Evolutionary conservation across 2,329 filamentous ascomycete species (phyloP), one percentile per base, ranked within the genome.

Genomic region (Ascochyta rabiei): DNA sequence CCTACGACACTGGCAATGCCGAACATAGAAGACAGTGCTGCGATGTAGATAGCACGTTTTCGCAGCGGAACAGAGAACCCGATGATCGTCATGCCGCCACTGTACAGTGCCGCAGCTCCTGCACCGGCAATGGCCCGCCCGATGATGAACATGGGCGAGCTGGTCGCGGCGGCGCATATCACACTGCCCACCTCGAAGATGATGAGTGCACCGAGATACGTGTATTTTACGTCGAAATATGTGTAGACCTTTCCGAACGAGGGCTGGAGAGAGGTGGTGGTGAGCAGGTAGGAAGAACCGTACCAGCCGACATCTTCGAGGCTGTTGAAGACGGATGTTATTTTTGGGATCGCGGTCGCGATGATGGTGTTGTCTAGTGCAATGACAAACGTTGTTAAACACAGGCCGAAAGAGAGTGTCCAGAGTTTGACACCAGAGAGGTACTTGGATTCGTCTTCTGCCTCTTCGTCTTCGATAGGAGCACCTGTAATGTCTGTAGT

Each of bases 181-280:
- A 82, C 60, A 0, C 81, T 84, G 2, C 84, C 84, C 0, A 85
- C 19, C 48, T 79, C 76, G 57, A 80, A 80, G 18, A 79, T 62
- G 1, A 74, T n/a, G 24, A 86, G 74, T 38, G 78, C 70, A 50
- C 76, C 70, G 5, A 86, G 72, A 64, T 82, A 86, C 1, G 76
- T 77, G 45, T 74, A 81, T 61, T 81, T 81, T 54, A 84, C 76
- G 12, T 79, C 73, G 60, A 85, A 85, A 68, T 82, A 83, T 45
- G 83, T 86, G 7, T 85, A 89, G 2, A 87, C 84, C 72, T 82
- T 82, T 23, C 79, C 82, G 37, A 76, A 81, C 1, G 77, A 77
- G 4, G 79, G 79, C 52, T 81, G 79, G 0, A 76, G 57, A 1
- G 75, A 66, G 33, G 73, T 75, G 6, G 72, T 79, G 3, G 78